A percentile compares a stretch with the other conserved stretches of the same genome.
Evolutionary conservation across 177 flowering plant genomes (phyloP).

Genomic region (Telopea speciosissima): DNA sequence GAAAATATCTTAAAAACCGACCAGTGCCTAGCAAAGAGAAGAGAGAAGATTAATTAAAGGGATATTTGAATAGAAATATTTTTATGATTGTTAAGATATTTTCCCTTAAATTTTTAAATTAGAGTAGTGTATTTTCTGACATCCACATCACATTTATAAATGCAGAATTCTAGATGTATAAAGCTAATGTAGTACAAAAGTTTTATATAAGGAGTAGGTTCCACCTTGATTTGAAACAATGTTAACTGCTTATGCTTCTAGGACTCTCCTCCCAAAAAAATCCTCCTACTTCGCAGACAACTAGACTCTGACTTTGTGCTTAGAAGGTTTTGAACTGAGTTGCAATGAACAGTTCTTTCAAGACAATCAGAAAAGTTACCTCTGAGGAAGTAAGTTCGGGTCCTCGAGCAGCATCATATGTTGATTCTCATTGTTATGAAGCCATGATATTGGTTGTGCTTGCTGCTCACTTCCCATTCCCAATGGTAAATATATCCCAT

Average conservation of each 20-base stretch:
- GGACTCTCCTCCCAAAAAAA: not conserved
- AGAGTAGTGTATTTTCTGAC: too few relatives aligned
- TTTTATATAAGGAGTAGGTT: not conserved
- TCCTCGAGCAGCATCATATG: conserved; percentile 40
- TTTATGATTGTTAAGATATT: too few relatives aligned
- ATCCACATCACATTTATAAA: too few relatives aligned
- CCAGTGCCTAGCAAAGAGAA: too few relatives aligned
- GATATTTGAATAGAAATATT: too few relatives aligned
- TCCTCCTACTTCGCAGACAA: not conserved
- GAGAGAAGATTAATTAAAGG: too few relatives aligned
- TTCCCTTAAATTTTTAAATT: too few relatives aligned
- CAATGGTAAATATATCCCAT: conserved; percentile 52
- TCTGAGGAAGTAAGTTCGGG: conserved; percentile 38
- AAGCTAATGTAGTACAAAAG: too few relatives aligned
- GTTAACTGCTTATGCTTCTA: not conserved
- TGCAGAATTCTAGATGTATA: too few relatives aligned
- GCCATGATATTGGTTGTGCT: conserved; percentile 47
- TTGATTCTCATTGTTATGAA: conserved; percentile 41
- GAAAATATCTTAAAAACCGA: too few relatives aligned
- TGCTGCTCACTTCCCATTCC: conserved; percentile 43
- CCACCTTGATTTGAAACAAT: not conserved
- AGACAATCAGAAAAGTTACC: conserved; percentile 26
- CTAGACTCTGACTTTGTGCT: not conserved
- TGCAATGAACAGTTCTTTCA: not conserved
- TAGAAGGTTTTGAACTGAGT: not conserved